Conservation (phyloP, 768 basidiomycete species). For the Chalciporus sphaerocephalus region DNA sequence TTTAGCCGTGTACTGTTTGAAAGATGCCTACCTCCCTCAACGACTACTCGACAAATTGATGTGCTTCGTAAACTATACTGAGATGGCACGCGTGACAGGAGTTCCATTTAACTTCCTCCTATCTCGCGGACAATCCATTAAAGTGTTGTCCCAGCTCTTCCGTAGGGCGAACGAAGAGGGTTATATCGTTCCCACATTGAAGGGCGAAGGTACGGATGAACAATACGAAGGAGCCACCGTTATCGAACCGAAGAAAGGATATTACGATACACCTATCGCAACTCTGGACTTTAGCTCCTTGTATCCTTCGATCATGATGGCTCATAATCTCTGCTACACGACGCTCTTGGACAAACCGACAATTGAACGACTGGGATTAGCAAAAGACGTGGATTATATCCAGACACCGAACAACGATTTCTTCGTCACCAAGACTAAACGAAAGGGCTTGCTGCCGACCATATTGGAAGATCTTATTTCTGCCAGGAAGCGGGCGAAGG, state of each 20-base stretch:
- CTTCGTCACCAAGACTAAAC: conserved; percentile 65
- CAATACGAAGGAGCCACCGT: conserved; percentile 99
- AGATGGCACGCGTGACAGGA: conserved; percentile 99
- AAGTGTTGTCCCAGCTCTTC: conserved; percentile 93
- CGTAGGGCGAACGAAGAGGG: conserved; percentile 89
- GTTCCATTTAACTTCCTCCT: conserved; percentile 97
- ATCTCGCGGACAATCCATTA: conserved; percentile 95
- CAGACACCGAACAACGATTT: conserved; percentile 95
- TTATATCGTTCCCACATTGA: conserved; percentile 82
- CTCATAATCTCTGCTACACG: conserved; percentile 97
- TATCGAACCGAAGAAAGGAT: conserved; percentile 94
- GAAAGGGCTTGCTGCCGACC: conserved; percentile 89
- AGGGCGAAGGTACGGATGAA: conserved; percentile 88
- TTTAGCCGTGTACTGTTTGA: conserved; percentile 95
- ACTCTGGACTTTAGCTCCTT: conserved; percentile 98
- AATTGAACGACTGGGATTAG: conserved; percentile 71
- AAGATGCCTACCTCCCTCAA: conserved; percentile 99
- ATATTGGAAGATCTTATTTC: conserved; percentile 91
- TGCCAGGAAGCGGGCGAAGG: conserved; percentile 91
- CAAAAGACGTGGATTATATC: conserved; percentile 86
- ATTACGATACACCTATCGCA: conserved; percentile 94
- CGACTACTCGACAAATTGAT: conserved; percentile 94
- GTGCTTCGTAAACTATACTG: conserved; percentile 98
- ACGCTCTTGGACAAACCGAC: conserved; percentile 82
- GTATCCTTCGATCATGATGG: conserved; percentile 99